These are phyloP conservation scores for Verticillium longisporum DNA, from an alignment of 2,329 filamentous ascomycete genomes.

Conservation along the genomic window DNA sequence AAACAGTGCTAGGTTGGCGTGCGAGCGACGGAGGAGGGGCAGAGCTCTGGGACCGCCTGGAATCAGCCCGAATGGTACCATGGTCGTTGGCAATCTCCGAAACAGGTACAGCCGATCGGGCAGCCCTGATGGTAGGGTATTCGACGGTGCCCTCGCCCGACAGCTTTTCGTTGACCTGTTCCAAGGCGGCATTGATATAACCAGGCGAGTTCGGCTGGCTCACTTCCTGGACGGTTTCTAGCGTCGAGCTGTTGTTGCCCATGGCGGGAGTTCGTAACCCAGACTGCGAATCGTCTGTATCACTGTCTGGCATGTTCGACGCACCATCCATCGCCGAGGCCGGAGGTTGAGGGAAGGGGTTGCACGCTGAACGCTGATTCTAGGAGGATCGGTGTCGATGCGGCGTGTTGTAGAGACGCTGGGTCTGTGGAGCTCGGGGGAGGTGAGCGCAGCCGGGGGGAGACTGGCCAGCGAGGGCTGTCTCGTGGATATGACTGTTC, in stretches of 20 bases:
- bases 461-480: constrained; percentile 67
- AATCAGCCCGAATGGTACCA: constrained; percentile 40
- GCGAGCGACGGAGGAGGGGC: constrained; percentile 47
- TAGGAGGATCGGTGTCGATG: constrained; percentile 42
- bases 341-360: constrained; percentile 38
- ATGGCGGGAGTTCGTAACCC: constrained; percentile 51
- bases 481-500: constrained; percentile 33
- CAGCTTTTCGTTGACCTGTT: constrained; percentile 45
- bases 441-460: constrained; percentile 70
- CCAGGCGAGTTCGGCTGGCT: constrained; percentile 69
- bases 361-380: constrained; percentile 46
- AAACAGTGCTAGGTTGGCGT: constrained; percentile 58
- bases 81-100: constrained; percentile 62
- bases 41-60: constrained; percentile 32
- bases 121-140: constrained; percentile 25
- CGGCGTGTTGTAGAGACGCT: constrained; percentile 36
- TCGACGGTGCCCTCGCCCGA: constrained; percentile 36
- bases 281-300: constrained; percentile 45
- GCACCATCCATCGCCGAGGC: constrained; percentile 16
- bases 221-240: constrained; percentile 90
- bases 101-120: constrained; percentile 37
- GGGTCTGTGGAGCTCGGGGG: constrained; percentile 51
- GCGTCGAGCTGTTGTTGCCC: constrained; percentile 49
- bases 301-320: constrained; percentile 38
- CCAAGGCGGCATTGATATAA: constrained; percentile 37